Evolutionary conservation across 805 yeast genomes (phyloP), one percentile per base, ranked within the genome.

Genomic region (Barnettozyma sucrosica): DNA sequence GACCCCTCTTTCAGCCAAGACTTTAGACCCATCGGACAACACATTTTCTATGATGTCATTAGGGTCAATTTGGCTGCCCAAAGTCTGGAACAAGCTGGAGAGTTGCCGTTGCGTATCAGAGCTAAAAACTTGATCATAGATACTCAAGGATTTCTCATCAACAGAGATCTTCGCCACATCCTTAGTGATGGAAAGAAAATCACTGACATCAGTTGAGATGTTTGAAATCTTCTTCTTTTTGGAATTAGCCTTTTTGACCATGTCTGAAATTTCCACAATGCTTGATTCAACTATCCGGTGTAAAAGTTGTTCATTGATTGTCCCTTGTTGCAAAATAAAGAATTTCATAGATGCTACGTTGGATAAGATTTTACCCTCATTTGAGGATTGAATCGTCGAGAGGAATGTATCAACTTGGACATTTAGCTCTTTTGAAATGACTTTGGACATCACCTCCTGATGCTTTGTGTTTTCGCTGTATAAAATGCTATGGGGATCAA

Each of bases 371-470:
- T 57, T 60, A 1, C 47, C 51, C 13, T 59, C 61, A 41, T 59
- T 54, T 16, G 62, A 51, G 1, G 64, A 60, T 28, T 54, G 62
- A 3, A 60, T 50, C 2, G 55, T 54, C 3, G 60, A 48, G 19
- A 23, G 32, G 13, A 59, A 50, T 1, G 55, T 38, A 23, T 60
- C 55, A 18, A 59, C 50, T 20, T 44, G 48, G 1, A 42, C 36
- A 36, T 49, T 48, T 1, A 60, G 36, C 28, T 60, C 58, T 6
- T 30, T 36, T 5, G 56, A 41, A 4, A 59, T 16, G n/a, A 62
- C 41, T 2, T 43, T 45, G 3, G 46, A 19, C 6, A 57, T 39
- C 1, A 56, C 18, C 1, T 41, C 48, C 26, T 43, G 39, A 18
- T 48, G 28, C 19, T 52, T 49, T 2, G 45, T 25, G 58, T 48